A percentile compares a stretch with the other conserved stretches of the same genome.
These are phyloP conservation scores for Galium porrigens DNA, from an alignment of 305 asterid genomes.

Conservation along the genomic window DNA sequence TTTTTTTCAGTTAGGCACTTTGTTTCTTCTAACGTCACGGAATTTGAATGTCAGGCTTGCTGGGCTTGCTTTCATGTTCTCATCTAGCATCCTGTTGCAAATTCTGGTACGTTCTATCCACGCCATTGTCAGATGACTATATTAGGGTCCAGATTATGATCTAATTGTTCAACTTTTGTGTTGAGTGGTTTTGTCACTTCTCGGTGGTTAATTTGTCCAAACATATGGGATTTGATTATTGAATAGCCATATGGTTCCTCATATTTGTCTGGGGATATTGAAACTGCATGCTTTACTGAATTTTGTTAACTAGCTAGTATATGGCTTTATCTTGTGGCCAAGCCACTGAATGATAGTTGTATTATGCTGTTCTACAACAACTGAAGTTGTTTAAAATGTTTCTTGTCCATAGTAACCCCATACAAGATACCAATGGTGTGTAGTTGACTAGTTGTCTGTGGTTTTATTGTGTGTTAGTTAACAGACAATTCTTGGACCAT, in stretches of 20 bases:
- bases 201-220: not conserved
- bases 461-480: not conserved
- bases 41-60: constrained; percentile 56
- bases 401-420: not conserved
- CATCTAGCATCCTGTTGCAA: constrained; percentile 79
- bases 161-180: not conserved
- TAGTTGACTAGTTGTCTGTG: not conserved
- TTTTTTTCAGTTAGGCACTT: not conserved
- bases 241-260: not conserved
- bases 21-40: constrained; percentile 13
- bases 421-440: not conserved
- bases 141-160: not conserved
- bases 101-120: constrained; percentile 49
- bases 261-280: not conserved
- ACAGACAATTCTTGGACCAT: not conserved
- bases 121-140: not conserved
- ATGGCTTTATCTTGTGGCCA: not conserved
- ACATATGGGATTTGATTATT: not conserved
- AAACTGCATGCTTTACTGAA: not conserved
- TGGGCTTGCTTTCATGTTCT: constrained; percentile 97
- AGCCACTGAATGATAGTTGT: not conserved
- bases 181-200: not conserved
- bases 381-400: not conserved
- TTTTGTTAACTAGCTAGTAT: not conserved
- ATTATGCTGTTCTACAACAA: not conserved